Evolutionary conservation across 1,284 basidiomycete species (phyloP).

Genomic region (Rhodotorula mucilaginosa): DNA sequence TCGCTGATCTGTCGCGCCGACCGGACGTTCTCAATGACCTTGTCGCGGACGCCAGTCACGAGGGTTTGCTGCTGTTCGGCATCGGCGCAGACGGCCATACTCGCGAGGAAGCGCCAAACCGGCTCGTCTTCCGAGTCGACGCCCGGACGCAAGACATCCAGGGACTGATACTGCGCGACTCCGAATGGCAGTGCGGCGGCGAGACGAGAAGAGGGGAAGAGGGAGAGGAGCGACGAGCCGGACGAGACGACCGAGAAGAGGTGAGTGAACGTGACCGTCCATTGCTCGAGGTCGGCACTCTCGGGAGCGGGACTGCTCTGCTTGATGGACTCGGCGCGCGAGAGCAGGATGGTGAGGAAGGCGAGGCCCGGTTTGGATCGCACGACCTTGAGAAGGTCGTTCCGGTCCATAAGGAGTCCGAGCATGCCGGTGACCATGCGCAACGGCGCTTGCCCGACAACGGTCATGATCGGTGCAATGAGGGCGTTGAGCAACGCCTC

Average conservation of each 20-base stretch:
- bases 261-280: conserved; percentile 78
- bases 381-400: conserved; percentile 69
- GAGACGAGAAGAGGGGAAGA: conserved; percentile 88
- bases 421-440: conserved; percentile 83
- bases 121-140: conserved; percentile 80
- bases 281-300: conserved; percentile 68
- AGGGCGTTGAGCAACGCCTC: conserved; percentile 84
- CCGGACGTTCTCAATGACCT: conserved; percentile 81
- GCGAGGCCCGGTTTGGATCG: conserved; percentile 84
- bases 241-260: conserved; percentile 73
- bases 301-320: conserved; percentile 51
- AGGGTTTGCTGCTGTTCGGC: conserved; percentile 78
- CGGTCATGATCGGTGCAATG: conserved; percentile 78
- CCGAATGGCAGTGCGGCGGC: conserved; percentile 57
- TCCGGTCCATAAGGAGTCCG: conserved; percentile 77
- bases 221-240: conserved; percentile 55
- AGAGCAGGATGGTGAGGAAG: conserved; percentile 85
- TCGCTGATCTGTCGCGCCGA: conserved; percentile 63
- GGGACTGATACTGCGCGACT: conserved; percentile 48
- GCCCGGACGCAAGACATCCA: conserved; percentile 42
- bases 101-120: conserved; percentile 87
- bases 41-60: conserved; percentile 82
- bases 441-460: conserved; percentile 73
- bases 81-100: conserved; percentile 79
- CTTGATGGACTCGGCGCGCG: conserved; percentile 84